Evolutionary conservation across 2,329 filamentous ascomycete genomes (phyloP), one percentile per base, ranked within the genome.

Genomic region (Cladophialophora bantiana): DNA sequence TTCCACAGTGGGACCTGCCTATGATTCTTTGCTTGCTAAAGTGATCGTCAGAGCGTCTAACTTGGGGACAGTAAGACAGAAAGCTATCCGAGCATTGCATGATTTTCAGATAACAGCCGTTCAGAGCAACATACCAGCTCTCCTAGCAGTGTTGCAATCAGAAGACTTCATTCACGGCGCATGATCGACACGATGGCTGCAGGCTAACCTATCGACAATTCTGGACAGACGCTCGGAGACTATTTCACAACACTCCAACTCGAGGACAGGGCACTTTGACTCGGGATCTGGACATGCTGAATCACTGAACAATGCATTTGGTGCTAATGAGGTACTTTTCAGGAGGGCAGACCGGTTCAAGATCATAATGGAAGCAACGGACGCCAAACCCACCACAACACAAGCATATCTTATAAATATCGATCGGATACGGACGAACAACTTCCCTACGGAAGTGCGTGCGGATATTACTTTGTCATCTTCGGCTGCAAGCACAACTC

Each of bases 101-200:
- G 45, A 50, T 50, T 13, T 50, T 7, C 7, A 86, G 0, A 83
- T 88, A 6, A 86, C 88, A 0, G 87, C 87, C 1, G 78, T 89
- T 3, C 84, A 84, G 69, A 89, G 87, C 0, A 89, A 87, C 66
- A 69, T 88, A 10, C 76, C 80, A 54, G 75, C 88, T 1, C 78
- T 89, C 0, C 77, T 80, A 42, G 85, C 82, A 0, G 85, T 13
- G 45, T 6, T 50, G 6, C 7, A 7, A 7, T 50, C 45, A 7
- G 15, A 7, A 7, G 45, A 50, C 20, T 89, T n/a, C 76, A 86
- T 3, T 75, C 76, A 0, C 83, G 84, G 69, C 70, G 76, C 0
- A 81, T 84, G 52, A 88, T 89, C 68, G 59, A 88, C 85, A 0
- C 81, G 82, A 70, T 88, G 87, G 87, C 78, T 89, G 0, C 84